These are phyloP conservation scores for Wilcoxina mikolae DNA, from an alignment of 495 filamentous ascomycete species.

Conservation along the genomic window DNA sequence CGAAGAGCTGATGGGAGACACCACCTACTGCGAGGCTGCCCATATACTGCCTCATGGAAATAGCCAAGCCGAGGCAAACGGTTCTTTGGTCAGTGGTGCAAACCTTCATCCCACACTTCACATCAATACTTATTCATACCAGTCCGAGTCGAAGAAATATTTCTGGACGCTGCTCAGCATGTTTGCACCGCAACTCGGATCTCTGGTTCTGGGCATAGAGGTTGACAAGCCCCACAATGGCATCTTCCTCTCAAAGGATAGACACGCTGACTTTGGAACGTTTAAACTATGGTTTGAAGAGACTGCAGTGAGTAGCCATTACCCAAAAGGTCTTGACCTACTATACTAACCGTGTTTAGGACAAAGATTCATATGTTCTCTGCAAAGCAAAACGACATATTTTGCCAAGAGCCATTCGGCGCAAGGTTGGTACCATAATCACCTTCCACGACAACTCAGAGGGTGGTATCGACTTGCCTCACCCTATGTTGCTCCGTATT, in stretches of 20 bases:
- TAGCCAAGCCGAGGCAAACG: background rate
- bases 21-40: background rate
- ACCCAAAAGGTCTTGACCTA: background rate
- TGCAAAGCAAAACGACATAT: background rate
- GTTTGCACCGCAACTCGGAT: background rate
- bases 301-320: background rate
- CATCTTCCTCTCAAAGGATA: background rate
- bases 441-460: background rate
- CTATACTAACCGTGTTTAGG: background rate
- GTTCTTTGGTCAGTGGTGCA: background rate
- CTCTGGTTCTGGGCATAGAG: background rate
- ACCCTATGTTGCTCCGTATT: background rate
- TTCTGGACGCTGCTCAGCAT: background rate
- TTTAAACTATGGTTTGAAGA: background rate
- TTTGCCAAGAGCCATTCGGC: background rate
- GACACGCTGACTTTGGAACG: background rate
- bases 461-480: background rate
- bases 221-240: background rate
- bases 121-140: background rate
- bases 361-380: background rate
- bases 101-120: background rate
- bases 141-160: background rate
- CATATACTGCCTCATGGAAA: background rate
- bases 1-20: background rate
- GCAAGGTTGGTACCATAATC: background rate